phyloP scores from a whole-genome alignment of 768 basidiomycete species.

The Tricholoma furcatifolium region DNA sequence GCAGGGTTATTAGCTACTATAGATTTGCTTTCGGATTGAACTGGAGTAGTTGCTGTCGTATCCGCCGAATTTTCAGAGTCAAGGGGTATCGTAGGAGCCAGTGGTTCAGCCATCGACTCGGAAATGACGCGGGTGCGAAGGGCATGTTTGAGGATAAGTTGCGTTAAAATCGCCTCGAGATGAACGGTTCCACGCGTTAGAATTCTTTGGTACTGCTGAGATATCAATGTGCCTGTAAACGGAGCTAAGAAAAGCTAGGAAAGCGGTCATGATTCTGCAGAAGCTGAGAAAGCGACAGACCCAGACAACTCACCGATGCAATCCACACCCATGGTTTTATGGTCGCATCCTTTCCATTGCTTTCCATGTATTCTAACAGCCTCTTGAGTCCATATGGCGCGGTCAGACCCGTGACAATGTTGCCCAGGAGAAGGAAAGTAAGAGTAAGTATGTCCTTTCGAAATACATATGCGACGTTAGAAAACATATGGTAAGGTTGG shows the following conservation, averaged over 20 bases:
- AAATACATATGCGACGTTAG: slow-evolving; percentile 37
- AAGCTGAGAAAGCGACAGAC: slow-evolving; percentile 34
- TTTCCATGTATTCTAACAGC: slow-evolving; percentile 41
- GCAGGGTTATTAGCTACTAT: no score
- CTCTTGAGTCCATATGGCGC: slow-evolving; percentile 38
- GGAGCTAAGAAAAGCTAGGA: slow-evolving; percentile 28
- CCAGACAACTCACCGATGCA: slow-evolving; percentile 33
- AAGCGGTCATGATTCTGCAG: slow-evolving; percentile 35
- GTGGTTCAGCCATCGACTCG: slow-evolving; percentile 16
- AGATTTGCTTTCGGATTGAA: no score
- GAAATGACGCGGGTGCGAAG: slow-evolving; percentile 62
- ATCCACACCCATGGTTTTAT: slow-evolving; percentile 74
- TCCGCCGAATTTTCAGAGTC: no score
- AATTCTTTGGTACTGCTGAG: slow-evolving; percentile 18
- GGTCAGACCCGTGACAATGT: slow-evolving; percentile 23
- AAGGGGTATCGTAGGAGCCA: no score
- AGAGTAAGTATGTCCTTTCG: slow-evolving; percentile 28
- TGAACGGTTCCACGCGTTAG: slow-evolving; percentile 47
- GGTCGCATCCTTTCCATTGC: slow-evolving; percentile 39
- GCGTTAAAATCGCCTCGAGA: slow-evolving; percentile 39
- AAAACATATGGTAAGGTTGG: slow-evolving; percentile 36
- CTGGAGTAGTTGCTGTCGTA: no score
- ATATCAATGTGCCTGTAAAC: slow-evolving; percentile 4
- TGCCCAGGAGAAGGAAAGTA: slow-evolving; percentile 23
- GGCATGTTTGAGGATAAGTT: slow-evolving; percentile 40